Evolutionary conservation across 495 filamentous ascomycete species (phyloP).

Genomic region (Neurospora sp.): DNA sequence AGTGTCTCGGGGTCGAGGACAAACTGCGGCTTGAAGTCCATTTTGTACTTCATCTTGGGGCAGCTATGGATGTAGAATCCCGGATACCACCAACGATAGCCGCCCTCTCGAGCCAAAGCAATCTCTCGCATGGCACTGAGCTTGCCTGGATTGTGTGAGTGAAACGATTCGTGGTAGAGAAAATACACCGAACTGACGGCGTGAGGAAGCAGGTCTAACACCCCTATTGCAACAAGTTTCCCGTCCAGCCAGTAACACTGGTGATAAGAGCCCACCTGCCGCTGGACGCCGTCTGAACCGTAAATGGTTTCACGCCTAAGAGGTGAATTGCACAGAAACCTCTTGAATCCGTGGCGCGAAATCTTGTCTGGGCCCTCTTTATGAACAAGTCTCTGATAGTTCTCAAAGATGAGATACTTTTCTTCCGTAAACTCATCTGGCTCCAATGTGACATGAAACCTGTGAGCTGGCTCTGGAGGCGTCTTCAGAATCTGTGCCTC

Average conservation of each 20-base stretch:
- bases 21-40: conserved; percentile 70
- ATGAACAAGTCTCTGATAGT: conserved; percentile 80
- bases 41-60: conserved; percentile 66
- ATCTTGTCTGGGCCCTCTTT: conserved; percentile 59
- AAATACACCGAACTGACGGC: conserved; percentile 93
- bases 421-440: conserved; percentile 72
- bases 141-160: conserved; percentile 75
- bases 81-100: conserved; percentile 52
- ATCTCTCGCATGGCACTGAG: conserved; percentile 80
- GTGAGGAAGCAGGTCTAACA: conserved; percentile 78
- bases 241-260: conserved; percentile 92
- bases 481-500: conserved; percentile 43
- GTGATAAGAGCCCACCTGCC: conserved; percentile 78
- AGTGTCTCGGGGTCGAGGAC: conserved; percentile 71
- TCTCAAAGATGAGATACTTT: conserved; percentile 73
- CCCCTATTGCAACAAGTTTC: conserved; percentile 74
- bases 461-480: conserved; percentile 60
- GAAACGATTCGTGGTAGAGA: conserved; percentile 79
- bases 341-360: conserved; percentile 57
- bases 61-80: conserved; percentile 44
- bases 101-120: conserved; percentile 60
- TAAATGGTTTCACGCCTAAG: conserved; percentile 42
- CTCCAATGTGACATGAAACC: conserved; percentile 71
- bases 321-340: conserved; percentile 78
- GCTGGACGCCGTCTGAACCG: conserved; percentile 36